Evolutionary conservation across 2,329 filamentous ascomycete genomes (phyloP).

Genomic region (Alternaria hordeiaustralica): DNA sequence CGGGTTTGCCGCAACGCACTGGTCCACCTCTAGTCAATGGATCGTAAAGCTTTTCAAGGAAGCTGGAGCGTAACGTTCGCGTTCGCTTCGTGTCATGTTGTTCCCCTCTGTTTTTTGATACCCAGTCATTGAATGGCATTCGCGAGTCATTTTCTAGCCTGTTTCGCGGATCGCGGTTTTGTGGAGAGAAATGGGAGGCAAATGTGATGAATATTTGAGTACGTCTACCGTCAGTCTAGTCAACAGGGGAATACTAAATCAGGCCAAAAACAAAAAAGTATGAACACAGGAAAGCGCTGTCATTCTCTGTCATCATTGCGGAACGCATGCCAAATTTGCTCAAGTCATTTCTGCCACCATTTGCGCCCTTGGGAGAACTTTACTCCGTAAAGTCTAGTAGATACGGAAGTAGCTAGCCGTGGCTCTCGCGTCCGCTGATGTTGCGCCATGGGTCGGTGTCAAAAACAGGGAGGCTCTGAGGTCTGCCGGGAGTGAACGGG

Average conservation of each 20-base stretch:
- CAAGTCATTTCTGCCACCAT: not conserved
- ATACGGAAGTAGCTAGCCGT: constrained; percentile 32
- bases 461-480: constrained; percentile 41
- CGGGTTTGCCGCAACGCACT: constrained; percentile 31
- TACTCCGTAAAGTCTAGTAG: not conserved
- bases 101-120: constrained; percentile 13
- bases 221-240: not conserved
- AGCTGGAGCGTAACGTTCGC: constrained; percentile 32
- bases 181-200: not conserved
- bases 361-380: not conserved
- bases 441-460: constrained; percentile 47
- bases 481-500: constrained; percentile 37
- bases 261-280: not conserved
- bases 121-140: constrained; percentile 9
- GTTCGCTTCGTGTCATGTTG: constrained; percentile 2
- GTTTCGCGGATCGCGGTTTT: not conserved
- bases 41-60: constrained; percentile 42
- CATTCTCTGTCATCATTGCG: not conserved
- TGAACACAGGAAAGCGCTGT: not conserved
- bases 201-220: not conserved
- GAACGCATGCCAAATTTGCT: not conserved
- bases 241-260: not conserved
- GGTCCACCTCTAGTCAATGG: constrained; percentile 40
- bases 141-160: constrained; percentile 2
- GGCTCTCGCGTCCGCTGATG: constrained; percentile 49